Percentiles rank a stretch among this genome's conserved stretches.
These are phyloP conservation scores for Phlyctochytrium bullatum DNA, from an alignment of 192 early-diverging fungal genomes.

Conservation along the genomic window DNA sequence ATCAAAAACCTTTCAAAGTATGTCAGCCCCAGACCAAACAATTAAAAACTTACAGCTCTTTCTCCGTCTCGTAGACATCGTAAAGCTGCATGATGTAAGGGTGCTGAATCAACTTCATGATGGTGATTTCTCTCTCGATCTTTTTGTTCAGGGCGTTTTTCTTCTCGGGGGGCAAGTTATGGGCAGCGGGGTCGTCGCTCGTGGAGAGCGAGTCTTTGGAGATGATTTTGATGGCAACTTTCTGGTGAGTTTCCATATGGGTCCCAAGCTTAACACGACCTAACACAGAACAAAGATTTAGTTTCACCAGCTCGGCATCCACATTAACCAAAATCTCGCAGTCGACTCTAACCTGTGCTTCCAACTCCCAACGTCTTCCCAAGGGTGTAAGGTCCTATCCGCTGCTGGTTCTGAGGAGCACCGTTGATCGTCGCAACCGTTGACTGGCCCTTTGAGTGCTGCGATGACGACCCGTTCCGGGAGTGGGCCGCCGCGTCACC, in stretches of 20 bases:
- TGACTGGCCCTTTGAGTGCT: too few relatives aligned
- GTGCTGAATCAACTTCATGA: slow-evolving; percentile 63
- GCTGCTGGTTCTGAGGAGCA: slow-evolving; percentile 18
- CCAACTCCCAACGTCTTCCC: slow-evolving; percentile 57
- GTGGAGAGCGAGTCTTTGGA: slow-evolving; percentile 31
- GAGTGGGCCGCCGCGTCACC: background rate
- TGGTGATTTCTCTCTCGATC: slow-evolving; percentile 57
- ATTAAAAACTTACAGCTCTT: slow-evolving; percentile 42
- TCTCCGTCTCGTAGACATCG: slow-evolving; percentile 59
- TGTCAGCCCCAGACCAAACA: slow-evolving; percentile 5
- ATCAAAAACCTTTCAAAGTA: slow-evolving; percentile 32
- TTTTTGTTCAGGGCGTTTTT: slow-evolving; percentile 43
- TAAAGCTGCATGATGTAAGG: slow-evolving; percentile 54
- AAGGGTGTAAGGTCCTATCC: slow-evolving; percentile 52
- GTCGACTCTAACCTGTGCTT: slow-evolving; percentile 42
- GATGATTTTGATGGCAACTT: slow-evolving; percentile 59
- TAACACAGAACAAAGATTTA: slow-evolving; percentile 2
- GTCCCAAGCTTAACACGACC: slow-evolving; percentile 54
- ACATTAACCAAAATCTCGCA: background rate
- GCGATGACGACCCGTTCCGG: background rate
- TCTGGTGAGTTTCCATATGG: slow-evolving; percentile 44
- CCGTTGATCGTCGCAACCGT: background rate
- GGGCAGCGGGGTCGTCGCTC: slow-evolving; percentile 7
- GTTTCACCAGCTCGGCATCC: background rate
- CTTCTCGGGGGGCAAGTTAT: background rate